Percentiles rank a stretch among this genome's conserved stretches.
phyloP scores from a whole-genome alignment of 2,329 filamentous ascomycete species.

The Fusarium tupiense region DNA sequence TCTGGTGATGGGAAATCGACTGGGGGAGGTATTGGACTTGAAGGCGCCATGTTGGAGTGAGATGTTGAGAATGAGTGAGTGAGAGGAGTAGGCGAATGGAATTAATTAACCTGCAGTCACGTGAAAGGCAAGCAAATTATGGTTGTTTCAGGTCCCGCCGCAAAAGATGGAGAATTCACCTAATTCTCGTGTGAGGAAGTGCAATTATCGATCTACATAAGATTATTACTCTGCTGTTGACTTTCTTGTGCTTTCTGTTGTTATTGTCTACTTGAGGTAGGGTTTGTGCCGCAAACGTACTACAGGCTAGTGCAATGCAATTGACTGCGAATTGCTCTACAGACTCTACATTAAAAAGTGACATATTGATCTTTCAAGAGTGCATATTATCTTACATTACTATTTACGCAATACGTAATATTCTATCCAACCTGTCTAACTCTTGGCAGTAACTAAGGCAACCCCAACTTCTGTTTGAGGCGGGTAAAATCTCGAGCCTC shows the following conservation, averaged over 20 bases:
- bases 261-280: no score
- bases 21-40: neutral
- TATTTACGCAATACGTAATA: rapidly evolving
- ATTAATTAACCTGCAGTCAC: neutral
- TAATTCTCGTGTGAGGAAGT: no score
- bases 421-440: neutral
- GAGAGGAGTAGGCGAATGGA: no score
- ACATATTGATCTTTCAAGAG: no score
- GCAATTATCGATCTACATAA: no score
- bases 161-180: no score
- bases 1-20: neutral
- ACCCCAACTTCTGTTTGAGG: neutral
- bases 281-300: no score
- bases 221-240: no score
- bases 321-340: no score
- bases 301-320: no score
- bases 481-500: neutral
- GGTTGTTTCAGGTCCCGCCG: no score
- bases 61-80: neutral
- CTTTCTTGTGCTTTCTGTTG: rapidly evolving
- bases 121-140: neutral
- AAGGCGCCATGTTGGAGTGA: neutral
- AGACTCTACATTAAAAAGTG: no score
- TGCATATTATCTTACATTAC: rapidly evolving
- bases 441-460: neutral